phyloP scores from a whole-genome alignment of 768 basidiomycete species.

The Kwoniella bestiolae region DNA sequence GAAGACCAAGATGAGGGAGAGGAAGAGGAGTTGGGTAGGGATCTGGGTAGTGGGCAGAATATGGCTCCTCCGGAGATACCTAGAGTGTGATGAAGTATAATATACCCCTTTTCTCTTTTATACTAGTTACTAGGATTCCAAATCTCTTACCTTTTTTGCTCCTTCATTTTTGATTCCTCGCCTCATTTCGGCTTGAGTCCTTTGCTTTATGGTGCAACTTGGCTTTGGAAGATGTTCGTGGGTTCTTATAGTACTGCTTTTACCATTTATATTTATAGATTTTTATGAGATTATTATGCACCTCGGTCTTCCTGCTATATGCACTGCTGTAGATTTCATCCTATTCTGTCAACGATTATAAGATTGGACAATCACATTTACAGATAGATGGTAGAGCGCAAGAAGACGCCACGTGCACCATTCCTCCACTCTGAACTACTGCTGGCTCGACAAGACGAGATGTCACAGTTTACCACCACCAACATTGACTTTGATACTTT shows the following conservation, averaged over 20 bases:
- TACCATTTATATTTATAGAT: background rate
- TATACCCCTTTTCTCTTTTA: background rate
- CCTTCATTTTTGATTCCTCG: no score
- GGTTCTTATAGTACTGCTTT: no score
- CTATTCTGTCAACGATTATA: no score
- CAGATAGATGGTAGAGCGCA: no score
- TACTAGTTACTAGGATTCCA: background rate
- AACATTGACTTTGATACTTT: no score
- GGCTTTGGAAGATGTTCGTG: no score
- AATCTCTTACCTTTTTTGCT: background rate
- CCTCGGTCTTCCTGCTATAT: background rate
- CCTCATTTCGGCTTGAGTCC: no score
- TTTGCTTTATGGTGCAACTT: no score
- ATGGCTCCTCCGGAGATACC: slow-evolving; percentile 21
- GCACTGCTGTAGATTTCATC: no score
- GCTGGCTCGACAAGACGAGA: background rate
- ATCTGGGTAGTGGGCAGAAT: slow-evolving; percentile 11
- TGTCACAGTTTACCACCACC: background rate
- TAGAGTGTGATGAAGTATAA: slow-evolving; percentile 12
- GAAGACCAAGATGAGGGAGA: slow-evolving; percentile 22
- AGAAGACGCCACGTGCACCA: background rate
- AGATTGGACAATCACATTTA: no score
- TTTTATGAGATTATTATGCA: background rate
- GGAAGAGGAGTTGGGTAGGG: slow-evolving; percentile 28
- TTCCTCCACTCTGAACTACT: background rate